Base-by-base conservation (phyloP, 371 early-diverging fungal species). In the Lichtheimia ornata region DNA sequence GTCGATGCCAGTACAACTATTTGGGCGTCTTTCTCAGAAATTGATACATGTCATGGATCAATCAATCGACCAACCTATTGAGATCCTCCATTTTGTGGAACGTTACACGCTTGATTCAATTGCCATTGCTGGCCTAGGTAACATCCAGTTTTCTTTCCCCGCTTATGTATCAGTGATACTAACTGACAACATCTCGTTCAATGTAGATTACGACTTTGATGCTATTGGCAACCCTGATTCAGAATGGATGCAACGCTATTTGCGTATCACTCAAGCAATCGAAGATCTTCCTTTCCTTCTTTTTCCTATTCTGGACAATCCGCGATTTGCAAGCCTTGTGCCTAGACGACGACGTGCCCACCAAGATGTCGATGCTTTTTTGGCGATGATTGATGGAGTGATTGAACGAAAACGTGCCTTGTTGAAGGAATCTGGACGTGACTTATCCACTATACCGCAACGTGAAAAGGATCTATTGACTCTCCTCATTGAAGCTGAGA, bases 401-500 rank as follows among this genome's bases (percentile, higher is more conserved):
- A 71, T 81, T 14, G 73, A 74, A 28, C 62, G 58, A n/a, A 64
- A 67, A 42, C 70, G 72, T 35, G 35, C 35, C 6, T 35, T 11
- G 35, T 35, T 35, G 35, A 35, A 35, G 9, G 35, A 9, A 2
- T 0, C 28, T 5, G 28, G 28, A 28, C 28, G 35, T 11, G 35
- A 35, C 9, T 9, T 11, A 11, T 6, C 35, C 9, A 2, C 6
- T 35, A 11, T 35, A 11, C 35, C 35, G 0, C 35, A 51, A 24
- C 12, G 14, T 11, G 77, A 79, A 43, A 76, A 68, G 18, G 85
- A 84, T 49, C 58, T 84, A 50, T 67, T 84, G 35, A 75, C 84
- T 0, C 64, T 86, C 63, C 77, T 86, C 82, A 70, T 84, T 50
- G 79, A 82, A 59, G 64, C 71, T 50, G 77, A 74, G 54, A 59